Conservation (phyloP, 805 yeast genomes). For the Wickerhamomyces bovis region DNA sequence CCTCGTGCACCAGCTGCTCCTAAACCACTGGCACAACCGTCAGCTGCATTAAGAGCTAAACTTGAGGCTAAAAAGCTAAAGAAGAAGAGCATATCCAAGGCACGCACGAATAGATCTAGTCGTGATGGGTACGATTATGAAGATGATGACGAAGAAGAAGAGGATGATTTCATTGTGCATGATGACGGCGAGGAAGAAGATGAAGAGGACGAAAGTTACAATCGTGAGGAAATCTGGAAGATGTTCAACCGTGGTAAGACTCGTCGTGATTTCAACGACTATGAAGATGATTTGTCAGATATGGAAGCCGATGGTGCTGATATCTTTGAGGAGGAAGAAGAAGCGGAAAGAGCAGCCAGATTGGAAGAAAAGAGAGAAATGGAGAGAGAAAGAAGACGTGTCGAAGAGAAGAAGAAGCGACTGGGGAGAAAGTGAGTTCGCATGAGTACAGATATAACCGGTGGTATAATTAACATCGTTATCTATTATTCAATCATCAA, state of each 20-base stretch:
- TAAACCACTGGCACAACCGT: conserved; percentile 48
- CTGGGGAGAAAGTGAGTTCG: conserved; percentile 15
- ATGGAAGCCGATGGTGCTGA: conserved; percentile 97
- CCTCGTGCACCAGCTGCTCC: conserved; percentile 4
- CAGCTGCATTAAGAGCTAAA: conserved; percentile 45
- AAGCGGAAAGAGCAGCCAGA: conserved; percentile 62
- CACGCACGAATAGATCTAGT: background rate
- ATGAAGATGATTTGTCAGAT: conserved; percentile 47
- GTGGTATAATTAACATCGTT: background rate
- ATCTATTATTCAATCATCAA: background rate
- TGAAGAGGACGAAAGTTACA: conserved; percentile 43
- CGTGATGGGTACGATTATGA: conserved; percentile 24
- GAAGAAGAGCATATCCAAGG: conserved; percentile 1
- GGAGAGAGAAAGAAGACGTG: conserved; percentile 46
- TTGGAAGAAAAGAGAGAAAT: conserved; percentile 73
- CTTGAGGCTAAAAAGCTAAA: conserved; percentile 30
- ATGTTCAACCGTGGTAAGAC: conserved; percentile 65
- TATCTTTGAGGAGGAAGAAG: conserved; percentile 73
- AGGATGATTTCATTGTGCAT: conserved; percentile 52
- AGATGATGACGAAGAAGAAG: conserved; percentile 42
- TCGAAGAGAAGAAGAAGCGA: conserved; percentile 42
- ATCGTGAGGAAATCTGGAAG: conserved; percentile 85
- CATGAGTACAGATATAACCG: background rate
- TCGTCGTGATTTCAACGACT: conserved; percentile 37
- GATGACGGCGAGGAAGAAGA: conserved; percentile 31